Conservation (phyloP, 192 early-diverging fungal genomes). For the Phycomyces blakesleeanus region DNA sequence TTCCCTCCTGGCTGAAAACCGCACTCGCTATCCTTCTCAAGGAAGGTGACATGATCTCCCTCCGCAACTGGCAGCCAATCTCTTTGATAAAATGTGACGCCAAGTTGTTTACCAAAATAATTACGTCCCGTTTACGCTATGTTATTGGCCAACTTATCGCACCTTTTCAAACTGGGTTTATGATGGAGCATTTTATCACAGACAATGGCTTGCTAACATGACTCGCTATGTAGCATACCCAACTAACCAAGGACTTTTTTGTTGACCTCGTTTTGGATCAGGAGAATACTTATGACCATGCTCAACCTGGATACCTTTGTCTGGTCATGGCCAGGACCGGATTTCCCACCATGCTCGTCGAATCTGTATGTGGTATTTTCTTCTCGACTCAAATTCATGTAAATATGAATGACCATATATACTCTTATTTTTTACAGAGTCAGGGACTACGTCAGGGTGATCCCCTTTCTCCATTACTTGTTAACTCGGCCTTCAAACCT, state of each 20-base stretch:
- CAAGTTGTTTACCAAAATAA: slow-evolving; percentile 13
- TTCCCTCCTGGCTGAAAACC: slow-evolving; percentile 7
- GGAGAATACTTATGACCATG: too few species aligned
- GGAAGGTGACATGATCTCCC: slow-evolving; percentile 2
- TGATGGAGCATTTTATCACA: neutral
- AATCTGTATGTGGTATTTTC: neutral
- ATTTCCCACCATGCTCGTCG: neutral
- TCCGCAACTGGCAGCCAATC: slow-evolving; percentile 14
- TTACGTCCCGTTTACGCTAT: neutral
- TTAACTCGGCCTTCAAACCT: neutral
- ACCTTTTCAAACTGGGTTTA: neutral
- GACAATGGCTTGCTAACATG: neutral
- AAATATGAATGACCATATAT: neutral
- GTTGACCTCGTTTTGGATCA: too few species aligned
- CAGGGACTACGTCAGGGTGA: neutral
- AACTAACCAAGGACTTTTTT: too few species aligned
- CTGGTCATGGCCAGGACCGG: neutral
- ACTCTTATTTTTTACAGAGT: neutral
- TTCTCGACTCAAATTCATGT: neutral
- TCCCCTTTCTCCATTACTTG: neutral
- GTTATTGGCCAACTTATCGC: neutral
- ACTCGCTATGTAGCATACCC: neutral
- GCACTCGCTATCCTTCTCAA: slow-evolving; percentile 17
- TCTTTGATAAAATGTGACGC: slow-evolving; percentile 15
- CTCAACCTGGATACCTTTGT: neutral